Percentiles rank a stretch among this genome's conserved stretches.
phyloP scores from a whole-genome alignment of 176 grass and related monocot species.

The Otatea glauca region DNA sequence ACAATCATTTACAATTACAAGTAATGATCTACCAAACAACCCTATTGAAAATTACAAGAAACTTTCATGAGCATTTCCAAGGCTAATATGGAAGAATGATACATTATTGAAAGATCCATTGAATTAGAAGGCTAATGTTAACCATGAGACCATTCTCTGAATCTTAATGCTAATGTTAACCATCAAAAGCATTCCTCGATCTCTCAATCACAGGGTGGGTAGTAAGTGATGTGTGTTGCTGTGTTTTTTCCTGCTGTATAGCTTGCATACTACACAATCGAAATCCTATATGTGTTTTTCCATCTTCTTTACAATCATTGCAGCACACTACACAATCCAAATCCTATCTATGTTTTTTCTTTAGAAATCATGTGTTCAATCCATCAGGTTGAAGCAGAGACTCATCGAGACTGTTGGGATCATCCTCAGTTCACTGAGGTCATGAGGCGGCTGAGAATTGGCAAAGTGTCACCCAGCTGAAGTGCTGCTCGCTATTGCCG shows the following conservation, averaged over 20 bases:
- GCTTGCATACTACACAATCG: too few relatives aligned
- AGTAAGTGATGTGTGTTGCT: neutral
- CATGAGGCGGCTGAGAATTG: too few relatives aligned
- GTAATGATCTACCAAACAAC: too few relatives aligned
- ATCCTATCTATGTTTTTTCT: neutral
- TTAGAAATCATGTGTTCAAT: neutral
- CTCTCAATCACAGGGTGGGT: neutral
- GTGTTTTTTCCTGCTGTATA: neutral
- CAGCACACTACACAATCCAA: neutral
- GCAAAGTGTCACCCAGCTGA: too few relatives aligned
- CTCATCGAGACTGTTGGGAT: too few relatives aligned
- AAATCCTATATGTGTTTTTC: neutral
- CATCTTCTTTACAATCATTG: neutral
- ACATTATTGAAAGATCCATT: too few relatives aligned
- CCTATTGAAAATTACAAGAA: too few relatives aligned
- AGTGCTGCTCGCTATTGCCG: too few relatives aligned
- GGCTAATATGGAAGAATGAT: too few relatives aligned
- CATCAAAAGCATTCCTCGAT: slow-evolving; percentile 11
- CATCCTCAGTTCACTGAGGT: too few relatives aligned
- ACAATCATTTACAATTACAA: too few relatives aligned
- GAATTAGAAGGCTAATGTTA: neutral
- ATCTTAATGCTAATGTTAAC: slow-evolving; percentile 8
- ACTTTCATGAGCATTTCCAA: too few relatives aligned
- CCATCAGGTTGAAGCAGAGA: slow-evolving; percentile 3
- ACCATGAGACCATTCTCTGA: neutral